Conservation (phyloP, 805 yeast genomes). For the Candida ortonii region DNA sequence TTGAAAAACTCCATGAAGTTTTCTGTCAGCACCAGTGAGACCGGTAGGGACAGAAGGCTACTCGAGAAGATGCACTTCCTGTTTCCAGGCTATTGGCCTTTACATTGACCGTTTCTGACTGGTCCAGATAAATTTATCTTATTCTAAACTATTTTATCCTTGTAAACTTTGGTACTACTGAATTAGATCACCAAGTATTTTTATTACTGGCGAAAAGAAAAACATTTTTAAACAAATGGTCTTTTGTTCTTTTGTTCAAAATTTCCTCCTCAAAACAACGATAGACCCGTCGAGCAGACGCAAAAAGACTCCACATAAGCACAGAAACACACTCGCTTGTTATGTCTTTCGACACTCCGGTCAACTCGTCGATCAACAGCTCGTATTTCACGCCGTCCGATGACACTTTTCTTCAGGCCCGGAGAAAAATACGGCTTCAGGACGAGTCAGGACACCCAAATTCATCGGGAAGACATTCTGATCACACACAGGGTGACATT, state of each 20-base stretch:
- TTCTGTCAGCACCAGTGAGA: conserved; percentile 74
- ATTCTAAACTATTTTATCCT: background rate
- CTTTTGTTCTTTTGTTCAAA: background rate
- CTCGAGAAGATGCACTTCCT: conserved; percentile 79
- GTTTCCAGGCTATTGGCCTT: conserved; percentile 89
- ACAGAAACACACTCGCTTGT: no score
- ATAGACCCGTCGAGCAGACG: no score
- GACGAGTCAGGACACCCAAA: no score
- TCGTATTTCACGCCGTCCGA: conserved; percentile 27
- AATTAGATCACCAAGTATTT: conserved; percentile 1
- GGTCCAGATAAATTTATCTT: background rate
- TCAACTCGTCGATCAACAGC: conserved; percentile 14
- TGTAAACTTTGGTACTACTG: background rate
- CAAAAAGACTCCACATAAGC: no score
- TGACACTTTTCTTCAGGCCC: conserved; percentile 28
- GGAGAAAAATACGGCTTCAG: conserved; percentile 16
- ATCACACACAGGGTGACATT: no score
- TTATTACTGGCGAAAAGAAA: background rate
- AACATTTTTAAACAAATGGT: background rate
- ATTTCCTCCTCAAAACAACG: no score
- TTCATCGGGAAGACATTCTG: no score
- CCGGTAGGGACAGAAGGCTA: conserved; percentile 68
- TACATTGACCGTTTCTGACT: conserved; percentile 2
- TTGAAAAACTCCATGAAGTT: conserved; percentile 74
- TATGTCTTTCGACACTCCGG: conserved; percentile 24